phyloP scores from a whole-genome alignment of 2,329 filamentous ascomycete genomes.

The Sclerotinia subarctica region DNA sequence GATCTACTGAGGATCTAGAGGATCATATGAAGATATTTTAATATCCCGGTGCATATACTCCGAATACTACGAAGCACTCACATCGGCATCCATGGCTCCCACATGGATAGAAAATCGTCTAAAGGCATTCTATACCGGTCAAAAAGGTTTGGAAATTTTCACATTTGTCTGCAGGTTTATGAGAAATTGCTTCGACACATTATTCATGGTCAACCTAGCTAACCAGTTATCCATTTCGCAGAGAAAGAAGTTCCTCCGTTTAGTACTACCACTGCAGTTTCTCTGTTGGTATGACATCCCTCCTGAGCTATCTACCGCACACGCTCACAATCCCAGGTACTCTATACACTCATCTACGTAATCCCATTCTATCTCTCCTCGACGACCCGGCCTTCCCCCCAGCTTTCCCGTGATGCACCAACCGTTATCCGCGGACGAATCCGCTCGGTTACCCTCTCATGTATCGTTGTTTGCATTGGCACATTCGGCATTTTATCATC shows the following conservation, averaged over 20 bases:
- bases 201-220: background rate
- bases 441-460: conserved; percentile 73
- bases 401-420: conserved; percentile 80
- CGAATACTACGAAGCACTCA: background rate
- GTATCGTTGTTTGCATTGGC: conserved; percentile 60
- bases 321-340: conserved; percentile 48
- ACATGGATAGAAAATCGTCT: conserved; percentile 30
- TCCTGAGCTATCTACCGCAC: conserved; percentile 1
- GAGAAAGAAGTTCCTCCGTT: conserved; percentile 33
- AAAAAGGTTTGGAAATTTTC: conserved; percentile 30
- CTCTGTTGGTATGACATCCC: conserved; percentile 29
- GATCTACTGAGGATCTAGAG: conserved; percentile 3
- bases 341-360: conserved; percentile 88
- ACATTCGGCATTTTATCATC: conserved; percentile 65
- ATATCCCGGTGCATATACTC: background rate
- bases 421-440: conserved; percentile 86
- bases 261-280: conserved; percentile 30
- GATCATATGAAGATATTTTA: background rate
- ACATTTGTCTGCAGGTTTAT: background rate
- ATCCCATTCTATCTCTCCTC: conserved; percentile 83
- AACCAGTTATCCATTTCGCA: conserved; percentile 17
- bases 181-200: background rate
- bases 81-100: conserved; percentile 32
- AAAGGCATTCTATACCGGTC: conserved; percentile 30
- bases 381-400: conserved; percentile 73